A percentile compares a stretch with the other conserved stretches of the same genome.
Conservation (phyloP, 345 rosid genomes). For the Sonneratia caseolaris region DNA sequence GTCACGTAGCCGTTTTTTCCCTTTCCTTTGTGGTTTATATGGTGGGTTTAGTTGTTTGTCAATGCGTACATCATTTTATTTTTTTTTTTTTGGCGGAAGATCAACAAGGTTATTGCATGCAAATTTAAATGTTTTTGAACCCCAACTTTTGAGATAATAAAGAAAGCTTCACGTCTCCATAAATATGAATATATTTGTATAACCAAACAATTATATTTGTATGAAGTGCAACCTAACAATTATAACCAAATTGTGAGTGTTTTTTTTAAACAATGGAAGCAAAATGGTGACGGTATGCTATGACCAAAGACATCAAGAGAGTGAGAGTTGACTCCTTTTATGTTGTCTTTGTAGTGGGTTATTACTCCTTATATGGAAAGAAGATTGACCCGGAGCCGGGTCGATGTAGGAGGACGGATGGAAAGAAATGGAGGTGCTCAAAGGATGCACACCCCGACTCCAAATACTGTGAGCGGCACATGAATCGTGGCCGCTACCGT, state of each 20-base stretch:
- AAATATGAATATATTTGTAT: no score
- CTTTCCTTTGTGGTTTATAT: background rate
- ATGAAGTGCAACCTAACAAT: no score
- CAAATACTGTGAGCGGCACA: constrained; percentile 52
- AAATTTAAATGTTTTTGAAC: no score
- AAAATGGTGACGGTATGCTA: background rate
- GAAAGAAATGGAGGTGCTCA: constrained; percentile 94
- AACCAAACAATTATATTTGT: no score
- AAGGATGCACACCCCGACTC: constrained; percentile 68
- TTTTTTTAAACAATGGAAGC: background rate
- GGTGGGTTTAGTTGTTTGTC: background rate
- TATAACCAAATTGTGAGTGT: no score
- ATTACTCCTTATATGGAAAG: constrained; percentile 42
- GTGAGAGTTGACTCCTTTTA: no score
- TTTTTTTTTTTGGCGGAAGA: no score
- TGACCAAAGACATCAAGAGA: background rate
- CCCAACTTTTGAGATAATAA: no score
- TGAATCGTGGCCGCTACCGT: constrained; percentile 46
- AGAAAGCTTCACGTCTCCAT: no score
- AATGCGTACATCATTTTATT: no score
- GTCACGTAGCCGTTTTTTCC: background rate
- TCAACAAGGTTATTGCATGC: no score
- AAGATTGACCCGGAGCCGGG: constrained; percentile 80
- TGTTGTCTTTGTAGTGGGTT: constrained; percentile 19
- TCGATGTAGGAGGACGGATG: constrained; percentile 76